Conservation (phyloP, 2,329 filamentous ascomycete genomes). For the Claviceps capensis region DNA sequence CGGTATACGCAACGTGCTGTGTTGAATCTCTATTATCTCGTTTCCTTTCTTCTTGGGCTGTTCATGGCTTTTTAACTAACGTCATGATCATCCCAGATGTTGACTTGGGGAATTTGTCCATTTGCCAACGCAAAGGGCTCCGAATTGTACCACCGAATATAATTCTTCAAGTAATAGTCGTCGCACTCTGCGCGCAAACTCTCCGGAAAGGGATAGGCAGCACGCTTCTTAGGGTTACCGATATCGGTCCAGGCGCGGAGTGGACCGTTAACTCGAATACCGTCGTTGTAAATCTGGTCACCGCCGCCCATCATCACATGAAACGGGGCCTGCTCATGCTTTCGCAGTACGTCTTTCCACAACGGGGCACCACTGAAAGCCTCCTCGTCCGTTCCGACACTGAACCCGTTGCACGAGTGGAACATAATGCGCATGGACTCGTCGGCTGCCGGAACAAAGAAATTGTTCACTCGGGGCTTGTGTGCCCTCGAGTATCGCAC, state of each 20-base stretch:
- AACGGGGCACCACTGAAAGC: slow-evolving; percentile 82
- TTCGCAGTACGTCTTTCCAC: slow-evolving; percentile 86
- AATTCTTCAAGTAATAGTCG: slow-evolving; percentile 82
- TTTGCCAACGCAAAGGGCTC: slow-evolving; percentile 78
- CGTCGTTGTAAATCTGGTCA: slow-evolving; percentile 94
- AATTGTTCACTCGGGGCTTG: slow-evolving; percentile 49
- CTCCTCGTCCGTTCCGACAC: slow-evolving; percentile 69
- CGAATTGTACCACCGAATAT: slow-evolving; percentile 69
- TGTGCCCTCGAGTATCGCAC: slow-evolving; percentile 46
- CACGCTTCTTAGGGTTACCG: slow-evolving; percentile 69
- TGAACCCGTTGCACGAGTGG: slow-evolving; percentile 96
- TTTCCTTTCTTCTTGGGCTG: not conserved
- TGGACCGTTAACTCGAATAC: slow-evolving; percentile 73
- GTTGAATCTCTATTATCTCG: not conserved
- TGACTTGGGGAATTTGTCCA: slow-evolving; percentile 87
- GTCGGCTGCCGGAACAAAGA: slow-evolving; percentile 70
- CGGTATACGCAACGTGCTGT: not conserved
- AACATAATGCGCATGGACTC: slow-evolving; percentile 98
- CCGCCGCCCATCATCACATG: slow-evolving; percentile 94
- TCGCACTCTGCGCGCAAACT: slow-evolving; percentile 74
- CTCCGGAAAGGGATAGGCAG: slow-evolving; percentile 62
- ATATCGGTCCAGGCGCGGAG: slow-evolving; percentile 73
- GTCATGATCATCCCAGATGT: slow-evolving; percentile 97
- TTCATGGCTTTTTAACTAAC: slow-evolving; percentile 25
- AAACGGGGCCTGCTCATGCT: slow-evolving; percentile 67